Evolutionary conservation across 225 moss, liverwort and hornwort genomes (phyloP).

Genomic region (Marchantia paleacea): DNA sequence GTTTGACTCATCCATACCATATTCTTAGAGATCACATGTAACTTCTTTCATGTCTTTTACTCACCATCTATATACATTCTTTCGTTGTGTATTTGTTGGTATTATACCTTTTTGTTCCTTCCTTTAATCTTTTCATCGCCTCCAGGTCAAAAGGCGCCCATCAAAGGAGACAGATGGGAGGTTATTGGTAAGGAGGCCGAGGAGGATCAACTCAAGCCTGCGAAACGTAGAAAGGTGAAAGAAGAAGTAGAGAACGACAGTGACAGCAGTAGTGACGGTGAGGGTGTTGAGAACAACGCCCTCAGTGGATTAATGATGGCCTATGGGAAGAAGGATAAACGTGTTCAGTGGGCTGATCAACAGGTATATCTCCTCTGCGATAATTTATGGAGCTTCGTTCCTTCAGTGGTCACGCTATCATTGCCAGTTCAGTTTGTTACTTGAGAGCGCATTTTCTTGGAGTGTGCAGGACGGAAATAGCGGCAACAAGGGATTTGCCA

Average conservation of each 20-base stretch:
- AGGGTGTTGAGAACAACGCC: conserved; percentile 33
- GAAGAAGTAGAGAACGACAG: conserved; percentile 25
- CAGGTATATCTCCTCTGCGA: conserved; percentile 23
- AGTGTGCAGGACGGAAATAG: conserved; percentile 22
- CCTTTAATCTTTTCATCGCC: neutral
- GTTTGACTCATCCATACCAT: no score
- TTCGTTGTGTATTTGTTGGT: neutral
- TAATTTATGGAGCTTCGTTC: neutral
- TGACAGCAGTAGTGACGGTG: conserved; percentile 29
- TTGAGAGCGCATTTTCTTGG: conserved; percentile 2
- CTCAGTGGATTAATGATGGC: conserved; percentile 46
- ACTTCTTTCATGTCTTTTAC: neutral
- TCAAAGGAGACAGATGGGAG: conserved; percentile 41
- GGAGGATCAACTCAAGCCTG: conserved; percentile 30
- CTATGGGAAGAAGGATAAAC: conserved; percentile 39
- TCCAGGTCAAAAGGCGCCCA: conserved; percentile 19
- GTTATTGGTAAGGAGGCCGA: conserved; percentile 30
- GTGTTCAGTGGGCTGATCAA: conserved; percentile 43
- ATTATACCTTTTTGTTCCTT: neutral
- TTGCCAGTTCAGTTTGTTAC: neutral
- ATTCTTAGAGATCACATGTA: no score
- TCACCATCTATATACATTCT: neutral
- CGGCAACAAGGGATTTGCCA: conserved; percentile 17
- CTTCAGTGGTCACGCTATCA: neutral
- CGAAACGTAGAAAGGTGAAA: conserved; percentile 31